These are phyloP conservation scores for Saccharum officinarum DNA, from an alignment of 176 grass and related monocot genomes.

Conservation along the genomic window DNA sequence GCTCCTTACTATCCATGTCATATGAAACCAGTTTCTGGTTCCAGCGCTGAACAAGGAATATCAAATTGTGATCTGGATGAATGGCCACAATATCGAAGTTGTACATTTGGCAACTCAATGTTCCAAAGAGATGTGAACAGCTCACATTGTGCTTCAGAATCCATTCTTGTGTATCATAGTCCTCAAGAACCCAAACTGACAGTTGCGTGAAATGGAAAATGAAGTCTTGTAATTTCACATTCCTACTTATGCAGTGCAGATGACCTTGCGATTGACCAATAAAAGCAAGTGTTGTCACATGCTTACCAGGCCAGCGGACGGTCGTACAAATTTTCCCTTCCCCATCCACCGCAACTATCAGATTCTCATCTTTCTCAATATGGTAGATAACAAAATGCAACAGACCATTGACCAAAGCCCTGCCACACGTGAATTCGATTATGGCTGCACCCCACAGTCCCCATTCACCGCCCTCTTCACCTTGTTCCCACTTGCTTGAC, in stretches of 20 bases:
- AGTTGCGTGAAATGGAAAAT: accelerated
- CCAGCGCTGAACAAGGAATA: neutral
- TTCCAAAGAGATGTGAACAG: neutral
- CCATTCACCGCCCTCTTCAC: neutral
- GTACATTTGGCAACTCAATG: neutral
- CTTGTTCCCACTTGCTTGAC: neutral
- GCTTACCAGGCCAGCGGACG: neutral
- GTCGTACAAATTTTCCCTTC: neutral
- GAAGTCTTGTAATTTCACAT: accelerated
- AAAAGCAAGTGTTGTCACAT: accelerated
- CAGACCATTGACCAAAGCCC: neutral
- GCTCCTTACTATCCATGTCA: neutral
- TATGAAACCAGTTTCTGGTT: neutral
- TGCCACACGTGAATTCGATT: neutral
- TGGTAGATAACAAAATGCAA: neutral
- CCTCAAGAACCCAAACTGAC: constrained; percentile 7
- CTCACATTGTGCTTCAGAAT: neutral
- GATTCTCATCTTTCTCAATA: accelerated
- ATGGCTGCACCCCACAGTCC: neutral
- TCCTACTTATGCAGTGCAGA: neutral
- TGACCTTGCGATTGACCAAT: neutral
- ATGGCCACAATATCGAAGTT: neutral
- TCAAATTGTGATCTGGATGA: neutral
- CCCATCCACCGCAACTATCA: neutral
- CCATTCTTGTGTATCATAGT: neutral